Conservation (phyloP, 768 basidiomycete genomes). For the Amanita pallidorosea region DNA sequence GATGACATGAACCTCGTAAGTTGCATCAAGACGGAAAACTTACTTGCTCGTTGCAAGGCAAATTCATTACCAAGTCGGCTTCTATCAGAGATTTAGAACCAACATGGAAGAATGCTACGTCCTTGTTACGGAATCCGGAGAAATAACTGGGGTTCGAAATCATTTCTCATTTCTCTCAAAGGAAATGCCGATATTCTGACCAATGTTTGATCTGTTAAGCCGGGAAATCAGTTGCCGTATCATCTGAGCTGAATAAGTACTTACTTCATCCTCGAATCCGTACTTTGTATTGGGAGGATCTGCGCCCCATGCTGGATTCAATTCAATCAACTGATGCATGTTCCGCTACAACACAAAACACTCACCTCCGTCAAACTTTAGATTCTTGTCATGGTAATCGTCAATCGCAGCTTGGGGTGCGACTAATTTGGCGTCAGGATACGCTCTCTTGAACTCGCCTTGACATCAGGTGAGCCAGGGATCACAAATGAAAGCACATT, state of each 20-base stretch:
- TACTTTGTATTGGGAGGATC: conserved; percentile 55
- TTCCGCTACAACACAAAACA: not conserved
- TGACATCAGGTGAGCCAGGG: conserved; percentile 5
- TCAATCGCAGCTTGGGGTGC: conserved; percentile 47
- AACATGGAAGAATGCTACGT: conserved; percentile 74
- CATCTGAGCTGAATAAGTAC: not conserved
- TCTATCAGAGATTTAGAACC: conserved; percentile 63
- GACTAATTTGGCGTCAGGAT: conserved; percentile 60
- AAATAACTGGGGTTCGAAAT: conserved; percentile 40
- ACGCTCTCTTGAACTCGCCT: conserved; percentile 61
- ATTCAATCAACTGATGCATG: not conserved
- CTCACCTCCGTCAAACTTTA: conserved; percentile 57
- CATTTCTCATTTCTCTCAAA: not conserved
- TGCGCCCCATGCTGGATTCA: conserved; percentile 40
- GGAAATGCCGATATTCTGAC: conserved; percentile 14
- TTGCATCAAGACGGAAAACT: not conserved
- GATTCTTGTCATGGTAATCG: conserved; percentile 36
- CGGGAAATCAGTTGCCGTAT: not conserved
- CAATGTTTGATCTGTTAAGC: conserved; percentile 36
- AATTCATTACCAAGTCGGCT: conserved; percentile 78
- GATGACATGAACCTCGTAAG: not conserved
- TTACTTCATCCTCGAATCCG: conserved; percentile 66
- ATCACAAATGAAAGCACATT: not conserved
- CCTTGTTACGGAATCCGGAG: conserved; percentile 62
- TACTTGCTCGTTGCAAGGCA: conserved; percentile 71